Evolutionary conservation across 164 flowering plant species (phyloP).

Genomic region (Vitis labrusca): DNA sequence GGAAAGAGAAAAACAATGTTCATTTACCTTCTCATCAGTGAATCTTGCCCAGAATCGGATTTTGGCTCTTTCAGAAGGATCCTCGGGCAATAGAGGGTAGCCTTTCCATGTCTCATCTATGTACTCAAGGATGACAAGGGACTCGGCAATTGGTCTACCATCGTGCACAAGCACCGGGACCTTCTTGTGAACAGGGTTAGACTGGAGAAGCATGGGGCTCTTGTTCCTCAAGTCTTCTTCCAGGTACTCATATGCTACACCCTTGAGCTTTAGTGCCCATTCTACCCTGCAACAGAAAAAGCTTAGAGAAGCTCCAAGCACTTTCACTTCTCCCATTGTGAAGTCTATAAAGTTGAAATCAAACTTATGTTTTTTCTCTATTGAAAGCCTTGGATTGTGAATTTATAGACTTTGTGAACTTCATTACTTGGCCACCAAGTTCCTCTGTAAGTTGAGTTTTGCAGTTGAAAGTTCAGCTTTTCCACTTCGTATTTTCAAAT

Average conservation of each 20-base stretch:
- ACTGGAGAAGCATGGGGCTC: constrained; percentile 16
- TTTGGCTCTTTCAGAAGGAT: constrained; percentile 21
- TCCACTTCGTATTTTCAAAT: too few relatives aligned
- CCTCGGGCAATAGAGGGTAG: constrained; percentile 15
- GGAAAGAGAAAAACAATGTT: neutral
- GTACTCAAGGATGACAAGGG: constrained; percentile 27
- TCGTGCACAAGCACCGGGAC: constrained; percentile 18
- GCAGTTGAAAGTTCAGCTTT: too few relatives aligned
- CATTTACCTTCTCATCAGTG: constrained; percentile 23
- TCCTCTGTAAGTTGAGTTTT: too few relatives aligned
- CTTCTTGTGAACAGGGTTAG: constrained; percentile 23
- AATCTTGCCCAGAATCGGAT: constrained; percentile 29
- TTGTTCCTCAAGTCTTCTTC: constrained; percentile 17
- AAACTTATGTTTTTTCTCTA: too few relatives aligned
- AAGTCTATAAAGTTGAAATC: too few relatives aligned
- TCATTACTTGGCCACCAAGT: too few relatives aligned
- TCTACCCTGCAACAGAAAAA: constrained; percentile 14
- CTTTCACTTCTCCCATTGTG: constrained; percentile 4
- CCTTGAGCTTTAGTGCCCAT: constrained; percentile 26
- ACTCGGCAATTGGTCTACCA: constrained; percentile 12
- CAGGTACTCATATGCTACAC: constrained; percentile 13
- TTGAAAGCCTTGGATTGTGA: too few relatives aligned
- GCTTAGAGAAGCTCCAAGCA: constrained; percentile 7
- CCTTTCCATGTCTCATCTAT: constrained; percentile 26
- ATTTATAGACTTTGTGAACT: too few relatives aligned